Evolutionary conservation across 495 filamentous ascomycete species (phyloP), one percentile per base, ranked within the genome.

Genomic region (Thermothielavioides terrestris): DNA sequence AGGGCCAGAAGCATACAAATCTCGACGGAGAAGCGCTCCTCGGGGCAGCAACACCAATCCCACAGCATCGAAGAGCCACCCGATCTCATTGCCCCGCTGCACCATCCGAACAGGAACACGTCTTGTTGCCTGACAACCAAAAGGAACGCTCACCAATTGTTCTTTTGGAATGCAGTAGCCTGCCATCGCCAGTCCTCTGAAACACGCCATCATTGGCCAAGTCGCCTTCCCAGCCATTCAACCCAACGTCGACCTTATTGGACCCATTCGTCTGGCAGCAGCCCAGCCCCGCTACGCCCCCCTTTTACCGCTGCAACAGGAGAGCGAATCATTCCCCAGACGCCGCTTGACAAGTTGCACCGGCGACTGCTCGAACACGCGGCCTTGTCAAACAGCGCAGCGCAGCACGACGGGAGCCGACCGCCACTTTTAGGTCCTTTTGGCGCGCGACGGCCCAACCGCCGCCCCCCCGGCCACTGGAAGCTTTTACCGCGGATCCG

Each of bases 301-400:
- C 34, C 27, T 42, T 47, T 62, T 66, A 51, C 63, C 61, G 61
- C 64, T 63, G 61, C 57, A 36, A 37, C 61, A 52, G 46, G 49
- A 62, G 50, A 53, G 50, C 64, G 64, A 66, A 66, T 66, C 64
- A 65, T 43, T 46, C 45, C 40, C 40, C 44, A 50, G 15, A 48
- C 30, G 26, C 49, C 34, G 20, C 5, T 52, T 52, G 50, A 55
- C 54, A 50, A 49, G 61, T 62, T 44, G 54, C 55, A 65, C 55
- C 46, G 60, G 64, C 64, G 64, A 64, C 59, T 65, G 51, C 63
- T 66, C 63, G 54, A 64, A 66, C 63, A 61, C 53, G 41, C 59
- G 41, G 48, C 35, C 46, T n/a, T 17, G 17, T 22, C 46, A 37
- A 35, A 45, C 35, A 41, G 49, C 53, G 37, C 50, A 42, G 46